A percentile compares a stretch with the other conserved stretches of the same genome.
phyloP scores from a whole-genome alignment of 257 asterid genomes.

The Solanum rostratum region DNA sequence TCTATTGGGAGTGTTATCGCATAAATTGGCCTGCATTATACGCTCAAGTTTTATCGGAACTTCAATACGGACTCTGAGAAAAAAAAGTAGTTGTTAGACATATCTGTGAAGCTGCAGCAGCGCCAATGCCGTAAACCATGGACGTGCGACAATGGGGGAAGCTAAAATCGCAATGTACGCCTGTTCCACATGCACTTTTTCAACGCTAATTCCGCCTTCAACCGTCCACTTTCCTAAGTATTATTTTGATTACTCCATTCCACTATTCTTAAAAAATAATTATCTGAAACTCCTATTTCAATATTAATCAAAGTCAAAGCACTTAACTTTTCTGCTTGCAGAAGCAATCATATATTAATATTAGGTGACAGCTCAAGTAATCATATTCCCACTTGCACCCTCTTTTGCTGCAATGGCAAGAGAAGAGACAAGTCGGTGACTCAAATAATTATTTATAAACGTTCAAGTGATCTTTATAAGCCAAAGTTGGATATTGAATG shows the following conservation, averaged over 20 bases:
- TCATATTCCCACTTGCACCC: not conserved
- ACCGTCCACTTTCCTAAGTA: not conserved
- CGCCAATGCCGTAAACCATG: not conserved
- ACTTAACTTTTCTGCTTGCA: not conserved
- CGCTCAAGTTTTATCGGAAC: too few relatives aligned
- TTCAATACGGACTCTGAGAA: too few relatives aligned
- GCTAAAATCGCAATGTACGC: not conserved
- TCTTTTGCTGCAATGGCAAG: constrained; percentile 10
- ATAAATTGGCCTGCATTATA: too few relatives aligned
- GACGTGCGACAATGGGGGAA: not conserved
- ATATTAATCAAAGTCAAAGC: not conserved
- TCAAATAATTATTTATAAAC: not conserved
- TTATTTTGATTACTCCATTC: not conserved
- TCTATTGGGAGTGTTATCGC: too few relatives aligned
- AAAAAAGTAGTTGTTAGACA: too few relatives aligned
- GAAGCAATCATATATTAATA: not conserved
- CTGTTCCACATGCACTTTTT: constrained; percentile 10
- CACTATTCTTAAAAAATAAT: not conserved
- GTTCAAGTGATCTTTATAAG: not conserved
- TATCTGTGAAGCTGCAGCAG: too few relatives aligned
- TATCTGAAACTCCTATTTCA: not conserved
- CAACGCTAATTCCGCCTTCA: not conserved
- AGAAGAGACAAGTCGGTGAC: constrained; percentile 25
- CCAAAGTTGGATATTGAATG: not conserved
- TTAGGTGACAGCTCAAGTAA: not conserved